These are phyloP conservation scores for Azolla pinnata DNA, from an alignment of 75 land plant species.

Conservation along the genomic window DNA sequence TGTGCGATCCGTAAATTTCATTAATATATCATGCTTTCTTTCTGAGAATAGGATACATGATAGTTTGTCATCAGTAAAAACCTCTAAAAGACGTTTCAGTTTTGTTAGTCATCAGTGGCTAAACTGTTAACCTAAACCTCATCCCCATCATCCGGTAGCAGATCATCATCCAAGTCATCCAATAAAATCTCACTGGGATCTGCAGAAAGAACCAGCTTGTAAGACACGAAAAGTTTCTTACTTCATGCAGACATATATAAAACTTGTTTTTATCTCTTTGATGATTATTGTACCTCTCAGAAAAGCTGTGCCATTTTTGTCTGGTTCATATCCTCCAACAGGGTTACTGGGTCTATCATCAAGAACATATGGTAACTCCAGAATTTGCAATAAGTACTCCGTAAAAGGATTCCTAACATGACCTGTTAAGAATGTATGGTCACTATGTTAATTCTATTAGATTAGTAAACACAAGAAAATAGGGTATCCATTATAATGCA, in stretches of 20 bases:
- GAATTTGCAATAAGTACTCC: slow-evolving; percentile 24
- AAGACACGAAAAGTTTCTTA: neutral
- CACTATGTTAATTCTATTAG: neutral
- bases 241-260: neutral
- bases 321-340: neutral
- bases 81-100: slow-evolving; percentile 56
- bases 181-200: neutral
- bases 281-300: neutral
- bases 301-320: neutral
- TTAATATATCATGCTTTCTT: no score
- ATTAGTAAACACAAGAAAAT: neutral
- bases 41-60: no score
- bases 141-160: neutral
- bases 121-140: slow-evolving; percentile 18
- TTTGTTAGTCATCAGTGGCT: slow-evolving; percentile 45
- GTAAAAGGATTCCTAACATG: slow-evolving; percentile 40
- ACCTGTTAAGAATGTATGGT: slow-evolving; percentile 11
- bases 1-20: no score
- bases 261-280: neutral
- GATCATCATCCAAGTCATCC: neutral
- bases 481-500: neutral
- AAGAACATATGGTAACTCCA: slow-evolving; percentile 29
- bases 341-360: slow-evolving; percentile 14
- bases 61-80: no score
- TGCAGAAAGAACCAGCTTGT: neutral